Base-by-base conservation (phyloP, 305 asterid genomes). In the Petunia hybrid region DNA sequence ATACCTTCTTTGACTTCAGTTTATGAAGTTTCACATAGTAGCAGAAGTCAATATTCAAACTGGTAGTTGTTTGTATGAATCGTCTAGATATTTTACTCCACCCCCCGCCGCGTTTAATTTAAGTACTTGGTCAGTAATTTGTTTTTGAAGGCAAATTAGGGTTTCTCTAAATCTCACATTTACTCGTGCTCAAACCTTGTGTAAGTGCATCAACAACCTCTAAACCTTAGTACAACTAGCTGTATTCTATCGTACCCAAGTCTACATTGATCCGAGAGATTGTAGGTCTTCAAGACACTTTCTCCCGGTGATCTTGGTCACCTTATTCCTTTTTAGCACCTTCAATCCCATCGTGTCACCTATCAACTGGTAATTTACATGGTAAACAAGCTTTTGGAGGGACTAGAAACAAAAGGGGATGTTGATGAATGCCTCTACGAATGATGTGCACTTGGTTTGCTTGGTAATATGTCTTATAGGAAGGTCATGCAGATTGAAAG, bases 41-140 rank as follows among this genome's bases (percentile, higher is more conserved):
- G 70, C 42, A 41, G 80, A 59, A 77, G 16, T 77, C 41, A 77
- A 77, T 16, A 77, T 16, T 22, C 31, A 31, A 35, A 2, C 42
- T 48, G 14, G 31, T 39, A 14, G 4, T 75, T 73, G 80, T 41
- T 64, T 38, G n/a, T 51, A 51, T 51, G 57, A 51, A 51, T 51
- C n/a, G 12, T 51, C 12, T 51, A 10, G n/a, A 51, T 51, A 14
- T 10, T 51, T 51, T 14, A 51, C n/a, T 51, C 57, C 57, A 51
- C 31, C 31, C 31, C 31, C 31, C 31, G 31, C 0, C 31, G 31
- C 31, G 31, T 22, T 22, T 22, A 22, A 22, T 22, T 22, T 22
- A 22, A 22, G 31, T 22, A 22, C 31, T 22, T 22, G 31, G 31
- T 22, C 31, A 22, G 31, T 22, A 22, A 22, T 22, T 22, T 22